Base-by-base conservation (phyloP, 2,329 filamentous ascomycete species). In the Aspergillus novofumigatus region DNA sequence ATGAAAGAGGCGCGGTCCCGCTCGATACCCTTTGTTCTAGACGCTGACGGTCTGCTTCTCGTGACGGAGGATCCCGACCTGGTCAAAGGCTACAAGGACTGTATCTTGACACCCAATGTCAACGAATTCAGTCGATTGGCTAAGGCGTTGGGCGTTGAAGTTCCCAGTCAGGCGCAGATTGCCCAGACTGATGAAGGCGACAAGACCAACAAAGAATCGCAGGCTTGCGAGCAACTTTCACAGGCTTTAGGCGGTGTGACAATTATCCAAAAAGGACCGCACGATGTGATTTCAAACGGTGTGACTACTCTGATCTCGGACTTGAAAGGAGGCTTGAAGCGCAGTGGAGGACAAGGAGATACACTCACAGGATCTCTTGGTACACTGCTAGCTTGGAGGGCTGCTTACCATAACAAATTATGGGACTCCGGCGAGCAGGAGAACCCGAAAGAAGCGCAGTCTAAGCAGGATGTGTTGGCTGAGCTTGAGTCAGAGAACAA, bases 291-390 rank as follows among this genome's bases (percentile, higher is more conserved):
- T 59, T 91, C 88, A 2, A 90, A 96, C 66, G 91, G 92, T 11
- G 79, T 83, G 57, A 81, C 81, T 54, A 96, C 90, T n/a, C 76
- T 92, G 26, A 78, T 89, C 0, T 89, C 88, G 26, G 92, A 96
- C 65, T 76, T 92, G 2, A 77, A 85, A 67, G 94, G 94, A 8
- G 93, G 93, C 1, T 76, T 86, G 72, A 99, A 99, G 83, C 82
- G 94, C 62, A 93, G 90, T 57, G 94, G 93, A 50, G 94, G 94
- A 0, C 94, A 99, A 76, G 94, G 94, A 1, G 94, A 99, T 76
- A 97, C 94, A 3, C 78, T 99, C 63, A 97, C 94, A 0, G 94
- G 94, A 1, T 87, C 87, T 35, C 78, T 99, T 62, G 94, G 90
- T 1, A 97, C 94, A 3, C 86, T 99, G 64, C 75, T 97, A 62